Percentiles rank a stretch among this genome's conserved stretches.
phyloP scores from a whole-genome alignment of 495 filamentous ascomycete species.

The Penicillium psychrofluorescens region DNA sequence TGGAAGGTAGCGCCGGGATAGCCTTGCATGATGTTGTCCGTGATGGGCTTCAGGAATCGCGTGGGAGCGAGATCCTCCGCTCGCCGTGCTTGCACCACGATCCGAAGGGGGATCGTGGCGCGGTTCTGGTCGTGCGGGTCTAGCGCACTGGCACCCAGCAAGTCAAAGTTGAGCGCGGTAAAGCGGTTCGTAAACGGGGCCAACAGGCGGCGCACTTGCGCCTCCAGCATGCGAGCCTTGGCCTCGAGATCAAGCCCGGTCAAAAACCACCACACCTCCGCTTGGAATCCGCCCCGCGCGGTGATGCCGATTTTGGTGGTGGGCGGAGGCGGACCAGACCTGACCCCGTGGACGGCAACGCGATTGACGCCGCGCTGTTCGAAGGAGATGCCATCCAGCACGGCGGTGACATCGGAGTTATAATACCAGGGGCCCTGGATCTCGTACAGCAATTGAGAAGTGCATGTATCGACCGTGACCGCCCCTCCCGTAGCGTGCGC shows the following conservation, averaged over 20 bases:
- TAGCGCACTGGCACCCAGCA: constrained; percentile 20
- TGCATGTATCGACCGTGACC: constrained; percentile 44
- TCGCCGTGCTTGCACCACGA: constrained; percentile 29
- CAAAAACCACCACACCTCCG: constrained; percentile 34
- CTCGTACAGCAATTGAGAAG: constrained; percentile 51
- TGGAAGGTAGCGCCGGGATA: constrained; percentile 37
- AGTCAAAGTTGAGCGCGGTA: constrained; percentile 24
- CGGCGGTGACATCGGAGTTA: constrained; percentile 50
- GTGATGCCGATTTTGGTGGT: constrained; percentile 52
- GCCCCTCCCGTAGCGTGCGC: constrained; percentile 23
- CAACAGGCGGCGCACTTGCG: constrained; percentile 21
- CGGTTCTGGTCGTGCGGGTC: constrained; percentile 27
- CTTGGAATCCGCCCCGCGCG: constrained; percentile 41
- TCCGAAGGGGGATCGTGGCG: constrained; percentile 30
- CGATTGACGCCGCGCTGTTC: constrained; percentile 34
- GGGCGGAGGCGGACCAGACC: constrained; percentile 36
- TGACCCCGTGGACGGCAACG: constrained; percentile 18
- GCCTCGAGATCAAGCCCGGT: constrained; percentile 38
- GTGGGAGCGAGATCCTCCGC: constrained; percentile 26
- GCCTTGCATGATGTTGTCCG: constrained; percentile 36
- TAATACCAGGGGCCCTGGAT: constrained; percentile 52
- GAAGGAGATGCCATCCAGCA: constrained; percentile 41
- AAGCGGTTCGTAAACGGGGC: constrained; percentile 13
- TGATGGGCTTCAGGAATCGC: constrained; percentile 28
- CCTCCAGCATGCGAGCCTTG: constrained; percentile 37